A percentile compares a stretch with the other conserved stretches of the same genome.
Evolutionary conservation across 148 eudicot species (phyloP).

Genomic region (Polygonum aviculare): DNA sequence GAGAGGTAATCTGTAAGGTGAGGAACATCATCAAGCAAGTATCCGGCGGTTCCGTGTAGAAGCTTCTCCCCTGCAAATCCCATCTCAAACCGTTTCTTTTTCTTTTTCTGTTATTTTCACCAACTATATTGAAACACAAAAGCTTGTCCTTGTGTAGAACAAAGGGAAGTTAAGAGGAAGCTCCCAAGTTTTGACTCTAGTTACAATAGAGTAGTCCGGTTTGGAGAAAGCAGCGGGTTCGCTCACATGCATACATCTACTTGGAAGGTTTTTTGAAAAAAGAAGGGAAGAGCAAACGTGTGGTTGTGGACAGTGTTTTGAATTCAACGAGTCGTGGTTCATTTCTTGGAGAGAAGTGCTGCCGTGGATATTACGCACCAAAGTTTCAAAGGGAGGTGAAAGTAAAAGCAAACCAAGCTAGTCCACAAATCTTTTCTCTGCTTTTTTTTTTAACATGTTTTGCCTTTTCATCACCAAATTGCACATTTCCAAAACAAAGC

Average conservation of each 20-base stretch:
- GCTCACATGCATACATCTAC: neutral
- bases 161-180: neutral
- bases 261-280: neutral
- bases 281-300: neutral
- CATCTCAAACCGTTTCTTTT: neutral
- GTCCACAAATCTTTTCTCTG: neutral
- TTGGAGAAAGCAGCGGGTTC: neutral
- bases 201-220: neutral
- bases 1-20: conserved; percentile 10
- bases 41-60: neutral
- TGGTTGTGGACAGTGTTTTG: neutral
- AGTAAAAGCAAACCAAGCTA: neutral
- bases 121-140: neutral
- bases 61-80: conserved; percentile 8
- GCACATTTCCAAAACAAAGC: too few relatives aligned
- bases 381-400: neutral
- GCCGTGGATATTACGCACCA: neutral
- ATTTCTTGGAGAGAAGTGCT: neutral
- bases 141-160: neutral
- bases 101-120: neutral
- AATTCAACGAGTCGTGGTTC: neutral
- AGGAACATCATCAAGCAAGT: conserved; percentile 11
- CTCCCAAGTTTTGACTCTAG: neutral
- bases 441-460: too few relatives aligned
- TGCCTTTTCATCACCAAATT: too few relatives aligned